Conservation (phyloP, 1,284 basidiomycete species). For the Heterobasidion irregulare region DNA sequence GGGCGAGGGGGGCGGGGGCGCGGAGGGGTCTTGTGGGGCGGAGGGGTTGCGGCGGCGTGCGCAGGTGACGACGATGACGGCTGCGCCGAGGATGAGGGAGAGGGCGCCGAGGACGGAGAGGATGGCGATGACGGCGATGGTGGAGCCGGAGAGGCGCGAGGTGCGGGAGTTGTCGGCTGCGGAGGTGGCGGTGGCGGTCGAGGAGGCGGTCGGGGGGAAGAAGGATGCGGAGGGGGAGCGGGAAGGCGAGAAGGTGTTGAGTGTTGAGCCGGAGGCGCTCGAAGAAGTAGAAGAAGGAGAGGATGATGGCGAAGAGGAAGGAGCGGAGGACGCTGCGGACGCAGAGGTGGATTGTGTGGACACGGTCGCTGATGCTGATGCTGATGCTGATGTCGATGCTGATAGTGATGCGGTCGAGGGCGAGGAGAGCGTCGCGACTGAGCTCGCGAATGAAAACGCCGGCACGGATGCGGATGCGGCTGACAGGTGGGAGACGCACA, state of each 20-base stretch:
- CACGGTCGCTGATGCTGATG: too few relatives aligned
- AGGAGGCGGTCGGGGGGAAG: not conserved
- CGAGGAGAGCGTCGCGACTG: too few relatives aligned
- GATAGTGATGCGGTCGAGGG: too few relatives aligned
- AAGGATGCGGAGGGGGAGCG: not conserved
- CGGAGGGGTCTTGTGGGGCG: not conserved
- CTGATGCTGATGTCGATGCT: too few relatives aligned
- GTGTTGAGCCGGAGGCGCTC: not conserved
- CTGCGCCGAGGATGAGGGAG: conserved; percentile 3
- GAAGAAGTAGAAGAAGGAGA: not conserved
- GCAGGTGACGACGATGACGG: conserved; percentile 1
- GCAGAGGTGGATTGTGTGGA: not conserved
- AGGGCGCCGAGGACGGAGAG: conserved; percentile 5
- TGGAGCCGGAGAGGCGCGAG: not conserved
- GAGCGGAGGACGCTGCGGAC: not conserved
- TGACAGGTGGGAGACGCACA: too few relatives aligned
- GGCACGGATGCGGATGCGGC: too few relatives aligned
- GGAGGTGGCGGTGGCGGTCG: not conserved
- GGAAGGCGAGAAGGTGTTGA: not conserved
- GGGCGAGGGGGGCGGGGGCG: not conserved
- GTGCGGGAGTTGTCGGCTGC: not conserved
- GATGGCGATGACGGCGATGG: conserved; percentile 4
- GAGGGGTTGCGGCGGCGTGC: not conserved
- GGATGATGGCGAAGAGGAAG: not conserved
- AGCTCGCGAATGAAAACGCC: too few relatives aligned